Evolutionary conservation across 2,329 filamentous ascomycete species (phyloP).

Genomic region (Hypoxylon sp.): DNA sequence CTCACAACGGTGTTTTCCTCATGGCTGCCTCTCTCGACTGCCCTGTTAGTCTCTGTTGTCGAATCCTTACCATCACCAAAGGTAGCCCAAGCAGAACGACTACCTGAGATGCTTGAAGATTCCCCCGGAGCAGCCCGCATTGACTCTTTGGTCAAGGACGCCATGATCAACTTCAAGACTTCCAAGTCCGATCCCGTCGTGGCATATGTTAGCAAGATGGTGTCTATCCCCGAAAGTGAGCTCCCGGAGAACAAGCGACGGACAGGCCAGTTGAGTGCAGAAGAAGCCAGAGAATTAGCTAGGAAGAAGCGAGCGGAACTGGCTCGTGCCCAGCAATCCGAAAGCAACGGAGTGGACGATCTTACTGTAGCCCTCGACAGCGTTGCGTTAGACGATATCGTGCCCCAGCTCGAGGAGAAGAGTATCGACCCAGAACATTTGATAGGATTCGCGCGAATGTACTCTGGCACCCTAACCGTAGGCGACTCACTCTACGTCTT

Average conservation of each 20-base stretch:
- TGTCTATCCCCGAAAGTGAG: conserved; percentile 92
- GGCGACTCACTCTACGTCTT: conserved; percentile 93
- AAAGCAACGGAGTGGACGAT: conserved; percentile 63
- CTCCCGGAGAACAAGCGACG: conserved; percentile 86
- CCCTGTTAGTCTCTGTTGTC: conserved; percentile 90
- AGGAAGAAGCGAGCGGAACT: conserved; percentile 91
- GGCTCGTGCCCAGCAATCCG: conserved; percentile 77
- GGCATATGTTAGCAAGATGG: conserved; percentile 98
- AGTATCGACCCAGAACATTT: conserved; percentile 84
- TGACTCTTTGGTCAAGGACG: conserved; percentile 75
- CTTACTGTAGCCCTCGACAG: conserved; percentile 71
- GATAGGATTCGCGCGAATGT: conserved; percentile 93
- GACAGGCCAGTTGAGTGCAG: conserved; percentile 79
- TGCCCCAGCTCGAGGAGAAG: conserved; percentile 63
- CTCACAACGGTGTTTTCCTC: conserved; percentile 87
- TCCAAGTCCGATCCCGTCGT: conserved; percentile 80
- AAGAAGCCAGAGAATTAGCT: conserved; percentile 89
- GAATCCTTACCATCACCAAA: conserved; percentile 90
- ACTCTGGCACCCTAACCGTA: conserved; percentile 88
- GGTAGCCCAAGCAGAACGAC: conserved; percentile 79
- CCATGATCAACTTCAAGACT: conserved; percentile 84
- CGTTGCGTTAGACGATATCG: conserved; percentile 67
- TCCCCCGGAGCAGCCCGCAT: conserved; percentile 83
- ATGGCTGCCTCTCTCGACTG: conserved; percentile 94
- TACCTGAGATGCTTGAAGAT: conserved; percentile 81